Evolutionary conservation across 2,329 filamentous ascomycete genomes (phyloP).

Genomic region (Alternaria conjuncta): DNA sequence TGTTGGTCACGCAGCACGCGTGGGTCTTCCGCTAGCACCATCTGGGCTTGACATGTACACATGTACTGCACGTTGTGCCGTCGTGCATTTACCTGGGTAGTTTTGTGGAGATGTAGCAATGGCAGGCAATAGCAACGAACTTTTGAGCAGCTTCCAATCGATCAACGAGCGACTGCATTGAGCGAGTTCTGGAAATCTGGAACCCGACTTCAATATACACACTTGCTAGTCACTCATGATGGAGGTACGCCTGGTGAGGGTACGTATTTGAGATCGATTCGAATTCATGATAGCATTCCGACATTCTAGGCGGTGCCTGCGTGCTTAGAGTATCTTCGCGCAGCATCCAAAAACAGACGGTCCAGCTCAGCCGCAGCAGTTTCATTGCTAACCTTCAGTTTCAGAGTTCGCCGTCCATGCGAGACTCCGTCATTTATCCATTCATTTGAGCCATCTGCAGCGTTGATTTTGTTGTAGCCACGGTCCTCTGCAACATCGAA

Average conservation of each 20-base stretch:
- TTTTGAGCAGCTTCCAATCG: not conserved
- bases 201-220: not conserved
- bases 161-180: not conserved
- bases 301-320: not conserved
- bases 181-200: not conserved
- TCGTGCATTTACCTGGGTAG: not conserved
- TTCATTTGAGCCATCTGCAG: not conserved
- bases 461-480: not conserved
- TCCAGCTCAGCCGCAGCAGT: not conserved
- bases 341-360: not conserved
- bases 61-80: not conserved
- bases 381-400: not conserved
- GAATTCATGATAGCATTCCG: no score
- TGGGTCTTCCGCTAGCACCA: not conserved
- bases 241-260: not conserved
- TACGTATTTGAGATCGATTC: not conserved
- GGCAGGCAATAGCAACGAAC: not conserved
- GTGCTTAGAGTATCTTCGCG: not conserved
- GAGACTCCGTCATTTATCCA: not conserved
- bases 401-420: not conserved
- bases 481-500: not conserved
- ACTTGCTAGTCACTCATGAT: not conserved
- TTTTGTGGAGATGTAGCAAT: not conserved
- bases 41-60: not conserved
- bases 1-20: constrained; percentile 9